Evolutionary conservation across 2,329 filamentous ascomycete species (phyloP), one percentile per base, ranked within the genome.

Genomic region (Epichloe typhina): DNA sequence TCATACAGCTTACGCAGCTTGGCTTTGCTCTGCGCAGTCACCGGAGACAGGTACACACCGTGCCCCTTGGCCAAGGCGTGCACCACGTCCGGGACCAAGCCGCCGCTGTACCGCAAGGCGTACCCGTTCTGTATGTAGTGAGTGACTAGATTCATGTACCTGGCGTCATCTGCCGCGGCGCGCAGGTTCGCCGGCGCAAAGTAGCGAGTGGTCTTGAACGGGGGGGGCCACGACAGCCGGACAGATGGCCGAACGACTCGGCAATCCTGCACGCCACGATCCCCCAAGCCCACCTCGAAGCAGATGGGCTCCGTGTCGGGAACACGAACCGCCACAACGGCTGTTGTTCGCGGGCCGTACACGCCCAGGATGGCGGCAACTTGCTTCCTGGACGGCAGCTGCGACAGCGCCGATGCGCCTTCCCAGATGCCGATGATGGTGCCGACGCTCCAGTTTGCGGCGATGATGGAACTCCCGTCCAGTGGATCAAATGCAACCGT

Each of bases 111-210:
- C 2, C 80, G 67, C 38, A 83, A 66, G 1, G 79, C 82, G 59
- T 81, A 83, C 56, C 70, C 71, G 40, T 72, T 60, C n/a, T 54
- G 45, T 7, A 83, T 72, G 53, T 72, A 82, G 5, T 66, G 61
- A 23, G 65, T 63, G 4, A 83, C 64, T 0, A 83, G 68, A 0
- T 47, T 52, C 61, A 71, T 68, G 60, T 83, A 83, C 31, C 56
- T 55, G 5, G 62, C 57, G 43, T 74, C 66, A 17, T 81, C 73
- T 0, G 73, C 72, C 0, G 79, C 78, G 0, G 75, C 70, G 9
- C 80, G 75, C 50, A 82, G 62, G 56, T 83, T 83, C 4, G 79
- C 79, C 0, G 80, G 80, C 0, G 80, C 76, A 56, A 83, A 83
- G 60, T 82, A 83, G 0, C 73, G 69, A 26, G 17, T 17, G 17